These are phyloP conservation scores for Rhodomyrtus psidioides DNA, from an alignment of 441 rosid genomes.

Conservation along the genomic window DNA sequence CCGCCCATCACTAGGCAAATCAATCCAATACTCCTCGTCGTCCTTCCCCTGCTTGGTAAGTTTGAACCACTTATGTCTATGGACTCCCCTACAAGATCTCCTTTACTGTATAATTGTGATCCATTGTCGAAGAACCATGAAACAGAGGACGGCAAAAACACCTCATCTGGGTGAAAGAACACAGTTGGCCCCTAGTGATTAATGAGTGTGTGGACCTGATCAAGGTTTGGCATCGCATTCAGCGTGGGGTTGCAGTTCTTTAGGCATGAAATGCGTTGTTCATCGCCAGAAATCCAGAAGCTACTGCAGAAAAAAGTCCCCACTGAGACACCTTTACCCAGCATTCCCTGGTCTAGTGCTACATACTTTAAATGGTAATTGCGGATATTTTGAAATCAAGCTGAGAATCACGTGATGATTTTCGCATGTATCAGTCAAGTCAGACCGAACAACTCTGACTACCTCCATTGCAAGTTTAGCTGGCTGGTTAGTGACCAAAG, in stretches of 20 bases:
- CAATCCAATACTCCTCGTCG: constrained; percentile 72
- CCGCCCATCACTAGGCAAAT: constrained; percentile 40
- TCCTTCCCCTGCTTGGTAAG: constrained; percentile 62
- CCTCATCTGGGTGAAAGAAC: constrained; percentile 69
- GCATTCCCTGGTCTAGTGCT: constrained; percentile 62
- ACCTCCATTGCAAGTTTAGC: constrained; percentile 51
- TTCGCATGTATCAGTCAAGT: constrained; percentile 65
- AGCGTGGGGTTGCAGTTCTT: constrained; percentile 43
- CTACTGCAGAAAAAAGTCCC: constrained; percentile 67
- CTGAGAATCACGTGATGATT: constrained; percentile 24
- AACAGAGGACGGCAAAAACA: constrained; percentile 71
- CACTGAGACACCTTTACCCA: constrained; percentile 52
- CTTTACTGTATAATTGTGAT: constrained; percentile 39
- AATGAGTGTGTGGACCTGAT: constrained; percentile 60
- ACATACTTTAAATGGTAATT: constrained; percentile 49
- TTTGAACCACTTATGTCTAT: constrained; percentile 55
- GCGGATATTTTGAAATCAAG: constrained; percentile 22
- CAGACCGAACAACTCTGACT: constrained; percentile 70
- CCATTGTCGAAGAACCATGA: constrained; percentile 72
- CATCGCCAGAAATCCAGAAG: constrained; percentile 25
- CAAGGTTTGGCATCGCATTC: constrained; percentile 64
- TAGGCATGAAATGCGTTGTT: constrained; percentile 37
- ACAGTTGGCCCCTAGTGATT: constrained; percentile 64
- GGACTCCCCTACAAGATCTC: constrained; percentile 25
- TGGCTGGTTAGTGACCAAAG: constrained; percentile 46